Conservation (phyloP, 1,284 basidiomycete genomes). For the Moesziomyces antarcticus region DNA sequence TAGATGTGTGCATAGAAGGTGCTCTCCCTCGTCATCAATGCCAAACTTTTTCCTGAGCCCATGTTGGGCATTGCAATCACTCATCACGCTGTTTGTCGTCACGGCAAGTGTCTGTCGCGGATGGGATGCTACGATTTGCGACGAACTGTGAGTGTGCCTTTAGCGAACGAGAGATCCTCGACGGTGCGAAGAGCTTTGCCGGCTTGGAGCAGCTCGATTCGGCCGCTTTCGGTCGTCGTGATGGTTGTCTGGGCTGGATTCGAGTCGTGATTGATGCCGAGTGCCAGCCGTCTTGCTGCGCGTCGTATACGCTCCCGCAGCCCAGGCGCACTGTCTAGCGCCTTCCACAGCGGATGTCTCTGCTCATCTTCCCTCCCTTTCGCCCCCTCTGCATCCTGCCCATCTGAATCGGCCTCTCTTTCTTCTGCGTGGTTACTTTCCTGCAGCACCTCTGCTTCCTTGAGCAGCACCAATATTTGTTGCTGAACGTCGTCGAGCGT, state of each 20-base stretch:
- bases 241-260: slow-evolving; percentile 17
- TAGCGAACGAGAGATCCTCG: slow-evolving; percentile 39
- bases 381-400: slow-evolving; percentile 2
- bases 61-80: too few relatives aligned
- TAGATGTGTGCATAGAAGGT: neutral
- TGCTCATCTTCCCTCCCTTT: neutral
- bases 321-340: slow-evolving; percentile 37
- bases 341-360: slow-evolving; percentile 23
- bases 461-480: neutral
- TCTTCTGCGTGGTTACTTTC: too few relatives aligned
- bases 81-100: too few relatives aligned
- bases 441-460: neutral
- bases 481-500: slow-evolving; percentile 28
- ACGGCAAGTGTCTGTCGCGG: too few relatives aligned
- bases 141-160: slow-evolving; percentile 28
- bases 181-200: slow-evolving; percentile 27
- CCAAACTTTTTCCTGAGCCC: neutral
- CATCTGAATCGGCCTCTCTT: slow-evolving; percentile 1
- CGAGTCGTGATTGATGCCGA: slow-evolving; percentile 40
- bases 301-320: slow-evolving; percentile 33
- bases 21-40: too few relatives aligned
- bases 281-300: slow-evolving; percentile 43
- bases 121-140: neutral
- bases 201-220: slow-evolving; percentile 13
- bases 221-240: slow-evolving; percentile 12